Evolutionary conservation across 768 basidiomycete species (phyloP).

Genomic region (Rubroboletus pulcherrimus): DNA sequence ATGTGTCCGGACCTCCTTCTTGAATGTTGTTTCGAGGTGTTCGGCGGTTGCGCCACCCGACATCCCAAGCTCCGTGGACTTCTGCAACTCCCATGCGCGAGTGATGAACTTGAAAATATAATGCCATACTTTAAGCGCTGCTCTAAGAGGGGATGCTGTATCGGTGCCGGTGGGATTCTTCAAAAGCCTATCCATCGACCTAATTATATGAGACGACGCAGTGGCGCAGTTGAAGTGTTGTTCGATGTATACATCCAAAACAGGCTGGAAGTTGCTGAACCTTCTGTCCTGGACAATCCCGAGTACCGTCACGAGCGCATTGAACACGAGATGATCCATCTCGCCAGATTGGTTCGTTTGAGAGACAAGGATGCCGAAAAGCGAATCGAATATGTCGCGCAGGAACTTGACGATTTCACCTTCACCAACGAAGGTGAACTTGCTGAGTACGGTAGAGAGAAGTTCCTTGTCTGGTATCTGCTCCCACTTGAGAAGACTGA

Average conservation of each 20-base stretch:
- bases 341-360: conserved; percentile 68
- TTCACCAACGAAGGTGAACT: conserved; percentile 91
- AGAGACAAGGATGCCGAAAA: conserved; percentile 86
- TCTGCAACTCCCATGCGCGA: conserved; percentile 85
- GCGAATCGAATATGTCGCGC: conserved; percentile 85
- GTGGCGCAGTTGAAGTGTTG: conserved; percentile 78
- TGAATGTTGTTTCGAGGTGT: conserved; percentile 81
- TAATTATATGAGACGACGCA: conserved; percentile 81
- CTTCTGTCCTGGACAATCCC: conserved; percentile 91
- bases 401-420: conserved; percentile 93
- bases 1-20: conserved; percentile 74
- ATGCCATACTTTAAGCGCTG: conserved; percentile 94
- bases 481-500: conserved; percentile 81
- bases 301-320: conserved; percentile 85
- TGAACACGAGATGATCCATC: conserved; percentile 84
- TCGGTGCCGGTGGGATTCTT: conserved; percentile 67
- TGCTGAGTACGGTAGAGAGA: conserved; percentile 67
- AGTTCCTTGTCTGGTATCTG: conserved; percentile 57
- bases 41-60: conserved; percentile 80
- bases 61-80: conserved; percentile 73
- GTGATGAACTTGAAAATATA: conserved; percentile 95
- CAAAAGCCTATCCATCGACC: conserved; percentile 82
- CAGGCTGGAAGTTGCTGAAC: conserved; percentile 92
- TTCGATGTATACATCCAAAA: conserved; percentile 91
- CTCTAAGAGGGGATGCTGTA: conserved; percentile 73